These are phyloP conservation scores for Trypanosoma conorhini DNA, from an alignment of 208 protist species.

Conservation along the genomic window DNA sequence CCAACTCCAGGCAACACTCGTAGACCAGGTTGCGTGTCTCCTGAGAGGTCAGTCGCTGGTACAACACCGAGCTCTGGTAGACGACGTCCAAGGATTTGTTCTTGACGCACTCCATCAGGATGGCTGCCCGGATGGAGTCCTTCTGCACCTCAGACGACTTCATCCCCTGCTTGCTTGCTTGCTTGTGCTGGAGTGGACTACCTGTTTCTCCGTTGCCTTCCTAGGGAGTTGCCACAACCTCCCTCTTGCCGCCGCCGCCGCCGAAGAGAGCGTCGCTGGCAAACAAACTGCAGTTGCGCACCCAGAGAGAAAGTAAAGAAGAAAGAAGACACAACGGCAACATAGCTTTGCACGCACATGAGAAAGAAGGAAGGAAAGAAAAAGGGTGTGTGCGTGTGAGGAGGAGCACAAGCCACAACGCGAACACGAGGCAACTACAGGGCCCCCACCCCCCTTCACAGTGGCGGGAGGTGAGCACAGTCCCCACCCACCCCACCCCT, in stretches of 20 bases:
- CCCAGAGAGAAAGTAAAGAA: not conserved
- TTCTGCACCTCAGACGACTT: conserved; percentile 32
- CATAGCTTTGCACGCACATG: not conserved
- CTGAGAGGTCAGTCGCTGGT: conserved; percentile 42
- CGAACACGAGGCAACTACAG: not conserved
- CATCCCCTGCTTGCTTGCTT: conserved; percentile 11
- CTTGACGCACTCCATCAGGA: conserved; percentile 34
- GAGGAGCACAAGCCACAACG: not conserved
- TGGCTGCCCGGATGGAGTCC: conserved; percentile 30
- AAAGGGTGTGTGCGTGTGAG: too few relatives aligned
- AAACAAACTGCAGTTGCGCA: not conserved
- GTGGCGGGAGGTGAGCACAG: not conserved
- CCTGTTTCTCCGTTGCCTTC: conserved; percentile 6
- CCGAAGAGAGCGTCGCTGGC: not conserved
- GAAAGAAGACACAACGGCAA: not conserved
- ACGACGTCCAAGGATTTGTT: conserved; percentile 21
- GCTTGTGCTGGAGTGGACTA: not conserved
- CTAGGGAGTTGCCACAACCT: not conserved
- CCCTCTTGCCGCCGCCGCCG: not conserved
- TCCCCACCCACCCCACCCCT: too few relatives aligned
- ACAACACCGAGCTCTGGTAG: conserved; percentile 22
- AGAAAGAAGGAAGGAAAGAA: not conserved
- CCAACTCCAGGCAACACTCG: conserved; percentile 62
- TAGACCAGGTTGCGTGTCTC: conserved; percentile 66
- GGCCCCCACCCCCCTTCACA: too few relatives aligned